Evolutionary conservation across 371 early-diverging fungal genomes (phyloP).

Genomic region (Mucor mucedo): DNA sequence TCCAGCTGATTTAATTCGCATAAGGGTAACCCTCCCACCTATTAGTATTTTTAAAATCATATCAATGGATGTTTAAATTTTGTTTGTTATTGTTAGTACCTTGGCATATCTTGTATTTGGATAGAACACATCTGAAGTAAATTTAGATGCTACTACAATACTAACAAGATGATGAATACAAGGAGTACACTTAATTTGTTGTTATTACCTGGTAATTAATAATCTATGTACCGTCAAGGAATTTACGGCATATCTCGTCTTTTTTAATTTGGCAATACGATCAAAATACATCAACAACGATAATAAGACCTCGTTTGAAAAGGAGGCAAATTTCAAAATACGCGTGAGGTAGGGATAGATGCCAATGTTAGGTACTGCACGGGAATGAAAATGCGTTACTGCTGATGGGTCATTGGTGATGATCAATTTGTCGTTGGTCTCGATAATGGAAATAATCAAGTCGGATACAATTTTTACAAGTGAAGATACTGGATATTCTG

Average conservation of each 20-base stretch:
- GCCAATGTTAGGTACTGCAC: slow-evolving; percentile 77
- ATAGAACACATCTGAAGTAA: slow-evolving; percentile 79
- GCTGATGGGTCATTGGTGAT: slow-evolving; percentile 50
- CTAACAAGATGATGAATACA: slow-evolving; percentile 31
- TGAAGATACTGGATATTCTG: slow-evolving; percentile 38
- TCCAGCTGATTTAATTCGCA: slow-evolving; percentile 88
- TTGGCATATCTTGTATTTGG: slow-evolving; percentile 79
- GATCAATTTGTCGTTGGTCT: slow-evolving; percentile 69
- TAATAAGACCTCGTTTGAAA: slow-evolving; percentile 77
- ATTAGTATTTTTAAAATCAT: not conserved
- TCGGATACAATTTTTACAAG: slow-evolving; percentile 54
- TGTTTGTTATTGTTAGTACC: slow-evolving; percentile 36
- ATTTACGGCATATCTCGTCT: slow-evolving; percentile 59
- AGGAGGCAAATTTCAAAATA: slow-evolving; percentile 78
- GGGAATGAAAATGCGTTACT: slow-evolving; percentile 82
- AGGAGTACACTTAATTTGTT: not conserved
- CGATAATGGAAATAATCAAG: slow-evolving; percentile 58
- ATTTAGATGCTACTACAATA: slow-evolving; percentile 84
- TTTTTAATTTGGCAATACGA: slow-evolving; percentile 65
- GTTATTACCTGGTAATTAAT: slow-evolving; percentile 65
- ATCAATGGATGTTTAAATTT: not conserved
- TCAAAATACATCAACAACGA: slow-evolving; percentile 86
- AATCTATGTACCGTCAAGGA: slow-evolving; percentile 85
- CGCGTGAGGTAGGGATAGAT: slow-evolving; percentile 69
- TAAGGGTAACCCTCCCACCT: slow-evolving; percentile 88